These are phyloP conservation scores for Malania oleifera DNA, from an alignment of 164 flowering plant species.

Conservation along the genomic window DNA sequence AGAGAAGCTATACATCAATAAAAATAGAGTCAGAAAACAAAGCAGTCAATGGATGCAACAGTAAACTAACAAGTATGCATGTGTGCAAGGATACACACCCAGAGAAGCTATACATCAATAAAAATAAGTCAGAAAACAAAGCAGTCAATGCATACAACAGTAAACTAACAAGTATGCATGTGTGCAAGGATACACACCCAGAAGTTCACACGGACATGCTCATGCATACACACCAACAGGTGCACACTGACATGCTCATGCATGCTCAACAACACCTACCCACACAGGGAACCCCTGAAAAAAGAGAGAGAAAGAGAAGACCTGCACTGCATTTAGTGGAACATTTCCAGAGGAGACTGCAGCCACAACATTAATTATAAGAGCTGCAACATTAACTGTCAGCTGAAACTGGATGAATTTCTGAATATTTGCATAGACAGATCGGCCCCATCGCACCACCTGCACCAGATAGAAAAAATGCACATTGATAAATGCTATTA, in stretches of 20 bases:
- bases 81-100: too few relatives aligned
- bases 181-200: too few relatives aligned
- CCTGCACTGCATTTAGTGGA: constrained; percentile 93
- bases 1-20: constrained; percentile 80
- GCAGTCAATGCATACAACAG: too few relatives aligned
- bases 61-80: too few relatives aligned
- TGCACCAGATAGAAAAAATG: constrained; percentile 15
- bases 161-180: too few relatives aligned
- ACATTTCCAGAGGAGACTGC: constrained; percentile 60
- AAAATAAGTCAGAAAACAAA: too few relatives aligned
- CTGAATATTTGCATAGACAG: constrained; percentile 56
- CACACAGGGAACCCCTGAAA: neutral
- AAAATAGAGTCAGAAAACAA: too few relatives aligned
- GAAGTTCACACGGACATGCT: too few relatives aligned
- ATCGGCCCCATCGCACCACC: constrained; percentile 70
- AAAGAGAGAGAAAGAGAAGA: constrained; percentile 14
- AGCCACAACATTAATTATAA: constrained; percentile 52
- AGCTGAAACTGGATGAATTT: constrained; percentile 59
- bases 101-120: constrained; percentile 80
- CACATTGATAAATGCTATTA: too few relatives aligned
- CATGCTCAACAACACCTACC: neutral
- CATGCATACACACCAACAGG: neutral
- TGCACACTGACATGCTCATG: too few relatives aligned
- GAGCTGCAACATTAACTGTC: constrained; percentile 54
- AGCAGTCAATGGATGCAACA: too few relatives aligned